These are phyloP conservation scores for Asterochloris erici DNA, from an alignment of 139 green algal species.

Conservation along the genomic window DNA sequence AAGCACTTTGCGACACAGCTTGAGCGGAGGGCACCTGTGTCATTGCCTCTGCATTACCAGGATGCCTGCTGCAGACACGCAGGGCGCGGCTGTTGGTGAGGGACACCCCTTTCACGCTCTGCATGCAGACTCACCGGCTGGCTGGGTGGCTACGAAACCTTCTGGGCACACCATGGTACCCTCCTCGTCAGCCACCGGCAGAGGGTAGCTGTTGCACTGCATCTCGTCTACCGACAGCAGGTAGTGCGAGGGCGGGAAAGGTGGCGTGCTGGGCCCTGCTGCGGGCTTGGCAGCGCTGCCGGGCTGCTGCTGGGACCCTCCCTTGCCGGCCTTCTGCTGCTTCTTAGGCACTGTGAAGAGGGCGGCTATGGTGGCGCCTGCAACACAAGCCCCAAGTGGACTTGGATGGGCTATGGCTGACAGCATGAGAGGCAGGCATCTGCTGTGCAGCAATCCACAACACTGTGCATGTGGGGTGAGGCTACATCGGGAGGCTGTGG, in stretches of 20 bases:
- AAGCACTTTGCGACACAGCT: no score
- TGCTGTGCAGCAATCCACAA: not conserved
- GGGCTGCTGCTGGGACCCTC: slow-evolving; percentile 8
- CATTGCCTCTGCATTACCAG: no score
- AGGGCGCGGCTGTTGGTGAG: no score
- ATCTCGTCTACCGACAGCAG: slow-evolving; percentile 38
- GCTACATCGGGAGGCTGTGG: not conserved
- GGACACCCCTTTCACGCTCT: no score
- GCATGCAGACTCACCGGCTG: not conserved
- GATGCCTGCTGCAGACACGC: no score
- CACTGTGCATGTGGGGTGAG: not conserved
- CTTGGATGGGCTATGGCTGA: not conserved
- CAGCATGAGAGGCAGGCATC: not conserved
- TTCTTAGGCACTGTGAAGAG: slow-evolving; percentile 49
- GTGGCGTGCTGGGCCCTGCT: slow-evolving; percentile 8
- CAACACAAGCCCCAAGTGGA: not conserved
- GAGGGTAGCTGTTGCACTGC: slow-evolving; percentile 44
- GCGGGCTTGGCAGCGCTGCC: slow-evolving; percentile 1
- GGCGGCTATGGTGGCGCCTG: slow-evolving; percentile 39
- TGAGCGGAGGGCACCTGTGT: no score
- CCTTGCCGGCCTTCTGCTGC: slow-evolving; percentile 43
- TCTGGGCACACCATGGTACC: slow-evolving; percentile 25
- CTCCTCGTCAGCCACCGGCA: slow-evolving; percentile 26
- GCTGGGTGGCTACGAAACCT: slow-evolving; percentile 29
- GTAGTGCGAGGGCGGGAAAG: slow-evolving; percentile 60